A percentile compares a stretch with the other conserved stretches of the same genome.
Conservation (phyloP, 2,329 filamentous ascomycete genomes). For the Ceratocystis albifundus region DNA sequence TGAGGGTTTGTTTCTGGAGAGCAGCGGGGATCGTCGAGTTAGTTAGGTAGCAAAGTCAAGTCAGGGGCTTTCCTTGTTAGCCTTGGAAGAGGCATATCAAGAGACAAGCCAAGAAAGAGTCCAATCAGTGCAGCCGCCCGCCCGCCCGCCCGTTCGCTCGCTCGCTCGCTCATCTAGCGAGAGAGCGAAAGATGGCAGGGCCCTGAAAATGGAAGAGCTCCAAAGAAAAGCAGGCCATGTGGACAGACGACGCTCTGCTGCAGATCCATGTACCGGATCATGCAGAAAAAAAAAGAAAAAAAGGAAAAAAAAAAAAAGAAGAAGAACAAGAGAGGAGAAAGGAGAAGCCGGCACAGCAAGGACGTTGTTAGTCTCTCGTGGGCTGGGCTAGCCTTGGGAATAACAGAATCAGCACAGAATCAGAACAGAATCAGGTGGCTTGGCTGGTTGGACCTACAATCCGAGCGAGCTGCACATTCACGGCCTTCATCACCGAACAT, state of each 20-base stretch:
- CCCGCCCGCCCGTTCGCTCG: no score
- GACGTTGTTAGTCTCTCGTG: no score
- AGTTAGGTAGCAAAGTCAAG: neutral
- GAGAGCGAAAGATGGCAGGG: neutral
- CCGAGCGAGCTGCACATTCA: neutral
- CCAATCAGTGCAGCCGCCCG: neutral
- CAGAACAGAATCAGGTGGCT: neutral
- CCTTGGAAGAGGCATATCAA: neutral
- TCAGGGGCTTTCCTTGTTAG: no score
- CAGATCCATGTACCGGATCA: constrained; percentile 5
- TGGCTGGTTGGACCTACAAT: neutral
- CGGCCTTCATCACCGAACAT: neutral
- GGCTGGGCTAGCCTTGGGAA: no score
- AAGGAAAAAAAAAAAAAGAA: no score
- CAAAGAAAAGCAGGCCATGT: neutral
- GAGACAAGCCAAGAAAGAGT: neutral
- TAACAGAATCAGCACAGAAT: neutral
- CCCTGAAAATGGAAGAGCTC: neutral
- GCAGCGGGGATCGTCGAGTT: neutral
- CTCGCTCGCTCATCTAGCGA: no score
- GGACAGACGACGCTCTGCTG: neutral
- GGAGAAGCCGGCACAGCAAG: no score
- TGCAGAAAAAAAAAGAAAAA: neutral
- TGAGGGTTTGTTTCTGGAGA: no score
- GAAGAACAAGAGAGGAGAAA: no score